These are phyloP conservation scores for Chaetoceros tenuissimus DNA, from an alignment of 108 stramenopile species.

Conservation along the genomic window DNA sequence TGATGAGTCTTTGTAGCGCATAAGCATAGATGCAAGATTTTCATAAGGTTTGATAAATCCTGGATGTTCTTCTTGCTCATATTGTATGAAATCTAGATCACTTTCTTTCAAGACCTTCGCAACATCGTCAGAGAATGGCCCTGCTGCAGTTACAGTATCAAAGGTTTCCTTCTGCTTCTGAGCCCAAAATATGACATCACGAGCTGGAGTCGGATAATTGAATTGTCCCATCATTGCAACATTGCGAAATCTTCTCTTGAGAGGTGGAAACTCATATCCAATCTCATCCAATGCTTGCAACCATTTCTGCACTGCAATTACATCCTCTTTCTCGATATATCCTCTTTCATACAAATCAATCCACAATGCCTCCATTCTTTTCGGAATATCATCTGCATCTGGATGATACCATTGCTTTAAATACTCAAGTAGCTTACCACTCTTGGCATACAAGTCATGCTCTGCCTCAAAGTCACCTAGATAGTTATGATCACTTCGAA, in stretches of 20 bases:
- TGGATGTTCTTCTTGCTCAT: neutral
- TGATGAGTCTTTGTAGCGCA: neutral
- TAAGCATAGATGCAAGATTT: neutral
- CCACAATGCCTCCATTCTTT: conserved; percentile 20
- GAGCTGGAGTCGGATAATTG: neutral
- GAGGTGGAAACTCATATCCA: conserved; percentile 1
- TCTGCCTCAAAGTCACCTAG: conserved; percentile 49
- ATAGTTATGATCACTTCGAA: conserved; percentile 37
- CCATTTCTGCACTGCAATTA: neutral
- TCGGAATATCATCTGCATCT: conserved; percentile 3
- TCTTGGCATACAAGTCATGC: conserved; percentile 33
- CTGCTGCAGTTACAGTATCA: neutral
- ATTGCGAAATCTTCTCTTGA: conserved; percentile 2
- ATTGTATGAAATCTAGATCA: neutral
- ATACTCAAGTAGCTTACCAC: conserved; percentile 22
- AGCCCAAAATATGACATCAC: conserved; percentile 3
- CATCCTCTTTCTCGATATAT: conserved; percentile 13
- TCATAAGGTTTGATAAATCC: neutral
- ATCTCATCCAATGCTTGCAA: neutral
- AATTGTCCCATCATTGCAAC: conserved; percentile 4
- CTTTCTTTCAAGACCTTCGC: neutral
- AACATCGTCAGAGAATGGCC: neutral
- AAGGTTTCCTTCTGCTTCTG: neutral
- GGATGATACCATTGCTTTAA: conserved; percentile 18
- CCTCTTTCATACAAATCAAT: conserved; percentile 40